A percentile compares a stretch with the other conserved stretches of the same genome.
These are phyloP conservation scores for Herpetomonas samuelpessoai DNA, from an alignment of 208 protist genomes.

Conservation along the genomic window DNA sequence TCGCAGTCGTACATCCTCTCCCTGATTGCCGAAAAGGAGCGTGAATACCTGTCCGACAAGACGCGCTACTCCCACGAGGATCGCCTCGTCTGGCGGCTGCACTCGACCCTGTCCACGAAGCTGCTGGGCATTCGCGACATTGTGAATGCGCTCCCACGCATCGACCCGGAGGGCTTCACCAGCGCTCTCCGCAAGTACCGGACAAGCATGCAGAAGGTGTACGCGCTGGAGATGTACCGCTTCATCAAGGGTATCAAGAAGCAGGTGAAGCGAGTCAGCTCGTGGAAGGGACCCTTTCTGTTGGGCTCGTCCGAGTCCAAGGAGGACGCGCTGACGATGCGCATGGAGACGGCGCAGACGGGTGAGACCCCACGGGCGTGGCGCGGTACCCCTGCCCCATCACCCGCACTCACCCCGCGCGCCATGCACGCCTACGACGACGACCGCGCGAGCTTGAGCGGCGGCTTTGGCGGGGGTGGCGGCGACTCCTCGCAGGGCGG, in stretches of 20 bases:
- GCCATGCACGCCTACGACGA: slow-evolving; percentile 37
- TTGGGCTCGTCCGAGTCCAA: slow-evolving; percentile 5
- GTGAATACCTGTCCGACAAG: slow-evolving; percentile 53
- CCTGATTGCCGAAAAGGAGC: slow-evolving; percentile 47
- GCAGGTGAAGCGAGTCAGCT: slow-evolving; percentile 54
- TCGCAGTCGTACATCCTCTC: slow-evolving; percentile 61
- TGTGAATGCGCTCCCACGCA: slow-evolving; percentile 52
- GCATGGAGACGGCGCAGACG: slow-evolving; percentile 46
- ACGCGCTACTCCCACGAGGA: slow-evolving; percentile 47
- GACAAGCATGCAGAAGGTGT: slow-evolving; percentile 78
- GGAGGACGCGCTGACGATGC: slow-evolving; percentile 30
- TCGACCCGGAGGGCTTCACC: slow-evolving; percentile 70
- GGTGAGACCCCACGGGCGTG: slow-evolving; percentile 44
- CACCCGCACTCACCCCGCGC: slow-evolving; percentile 49
- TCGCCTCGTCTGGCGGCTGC: slow-evolving; percentile 71
- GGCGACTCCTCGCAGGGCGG: slow-evolving; percentile 7
- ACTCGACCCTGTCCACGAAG: slow-evolving; percentile 54
- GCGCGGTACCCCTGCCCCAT: slow-evolving; percentile 16
- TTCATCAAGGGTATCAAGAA: slow-evolving; percentile 73
- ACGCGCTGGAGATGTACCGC: slow-evolving; percentile 58
- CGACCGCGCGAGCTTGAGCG: slow-evolving; percentile 5
- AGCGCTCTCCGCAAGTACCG: slow-evolving; percentile 73
- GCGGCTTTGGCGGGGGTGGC: slow-evolving; percentile 14
- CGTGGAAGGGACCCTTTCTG: slow-evolving; percentile 38
- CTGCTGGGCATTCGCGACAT: slow-evolving; percentile 63